These are phyloP conservation scores for Eudorina sp. DNA, from an alignment of 139 green algal species.

Conservation along the genomic window DNA sequence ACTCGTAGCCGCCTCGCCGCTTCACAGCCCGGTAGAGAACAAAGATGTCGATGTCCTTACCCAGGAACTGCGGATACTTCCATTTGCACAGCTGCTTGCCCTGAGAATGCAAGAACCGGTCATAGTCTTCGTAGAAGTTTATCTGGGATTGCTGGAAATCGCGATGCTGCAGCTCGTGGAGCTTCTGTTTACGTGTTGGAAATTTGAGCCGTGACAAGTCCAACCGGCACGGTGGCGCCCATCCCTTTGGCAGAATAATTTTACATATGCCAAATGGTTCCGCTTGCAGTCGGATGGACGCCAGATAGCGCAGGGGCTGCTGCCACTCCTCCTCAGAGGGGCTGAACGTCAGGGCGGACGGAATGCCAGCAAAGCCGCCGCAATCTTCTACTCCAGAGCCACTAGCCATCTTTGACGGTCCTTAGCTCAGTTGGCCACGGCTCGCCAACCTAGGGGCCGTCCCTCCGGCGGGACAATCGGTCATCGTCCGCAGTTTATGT, in stretches of 20 bases:
- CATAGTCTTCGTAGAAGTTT: conserved; percentile 73
- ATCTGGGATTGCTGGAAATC: conserved; percentile 41
- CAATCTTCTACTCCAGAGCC: neutral
- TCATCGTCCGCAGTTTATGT: neutral
- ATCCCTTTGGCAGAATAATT: conserved; percentile 82
- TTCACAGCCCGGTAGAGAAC: conserved; percentile 74
- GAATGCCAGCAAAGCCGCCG: neutral
- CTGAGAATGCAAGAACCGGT: conserved; percentile 63
- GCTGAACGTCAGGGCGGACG: conserved; percentile 73
- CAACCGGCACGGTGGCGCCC: conserved; percentile 77
- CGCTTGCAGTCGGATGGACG: conserved; percentile 65
- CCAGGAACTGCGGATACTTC: conserved; percentile 74
- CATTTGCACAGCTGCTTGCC: conserved; percentile 62
- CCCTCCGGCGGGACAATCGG: conserved; percentile 20
- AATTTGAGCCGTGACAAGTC: conserved; percentile 74
- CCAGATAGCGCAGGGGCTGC: conserved; percentile 82
- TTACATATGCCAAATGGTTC: conserved; percentile 85
- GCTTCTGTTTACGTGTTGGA: conserved; percentile 80
- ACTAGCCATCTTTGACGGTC: neutral
- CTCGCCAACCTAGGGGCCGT: neutral
- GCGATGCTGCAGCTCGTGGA: conserved; percentile 87
- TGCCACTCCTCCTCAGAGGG: conserved; percentile 81
- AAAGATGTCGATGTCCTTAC: conserved; percentile 83
- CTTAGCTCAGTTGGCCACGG: neutral
- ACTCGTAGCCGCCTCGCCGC: conserved; percentile 78